phyloP scores from a whole-genome alignment of 2,329 filamentous ascomycete species.

The Aspergillus brunneoviolaceus region DNA sequence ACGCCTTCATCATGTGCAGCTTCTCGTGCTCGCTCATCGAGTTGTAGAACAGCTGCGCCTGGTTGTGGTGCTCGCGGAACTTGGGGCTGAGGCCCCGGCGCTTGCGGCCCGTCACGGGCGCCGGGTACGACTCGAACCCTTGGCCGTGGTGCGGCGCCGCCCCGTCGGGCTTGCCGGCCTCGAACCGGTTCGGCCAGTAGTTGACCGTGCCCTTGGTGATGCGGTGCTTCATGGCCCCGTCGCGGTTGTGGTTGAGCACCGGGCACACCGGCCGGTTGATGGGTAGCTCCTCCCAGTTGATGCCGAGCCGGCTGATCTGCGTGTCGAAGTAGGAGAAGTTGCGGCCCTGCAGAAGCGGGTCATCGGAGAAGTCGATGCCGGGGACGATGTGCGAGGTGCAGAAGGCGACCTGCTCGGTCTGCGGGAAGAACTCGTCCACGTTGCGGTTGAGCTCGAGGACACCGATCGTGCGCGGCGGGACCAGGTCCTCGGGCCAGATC shows the following conservation, averaged over 20 bases:
- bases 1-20: conserved; percentile 35
- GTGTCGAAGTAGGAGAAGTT: conserved; percentile 60
- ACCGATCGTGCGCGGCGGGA: conserved; percentile 75
- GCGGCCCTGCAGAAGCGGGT: conserved; percentile 71
- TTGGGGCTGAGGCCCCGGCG: conserved; percentile 47
- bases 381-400: conserved; percentile 77
- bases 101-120: conserved; percentile 69
- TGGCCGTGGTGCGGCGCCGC: conserved; percentile 56
- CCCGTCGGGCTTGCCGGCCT: conserved; percentile 57
- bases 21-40: conserved; percentile 36
- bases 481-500: conserved; percentile 74
- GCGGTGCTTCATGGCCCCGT: conserved; percentile 69
- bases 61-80: conserved; percentile 46
- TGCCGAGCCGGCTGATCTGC: conserved; percentile 65
- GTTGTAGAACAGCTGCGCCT: conserved; percentile 38
- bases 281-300: conserved; percentile 74
- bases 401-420: conserved; percentile 81
- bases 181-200: conserved; percentile 75
- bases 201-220: conserved; percentile 72
- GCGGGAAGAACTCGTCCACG: conserved; percentile 75
- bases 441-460: conserved; percentile 77
- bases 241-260: conserved; percentile 73
- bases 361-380: conserved; percentile 73
- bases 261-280: conserved; percentile 74
- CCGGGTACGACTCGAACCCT: conserved; percentile 66